phyloP scores from a whole-genome alignment of 169 alveolate genomes.

The Plasmodium yoelii region DNA sequence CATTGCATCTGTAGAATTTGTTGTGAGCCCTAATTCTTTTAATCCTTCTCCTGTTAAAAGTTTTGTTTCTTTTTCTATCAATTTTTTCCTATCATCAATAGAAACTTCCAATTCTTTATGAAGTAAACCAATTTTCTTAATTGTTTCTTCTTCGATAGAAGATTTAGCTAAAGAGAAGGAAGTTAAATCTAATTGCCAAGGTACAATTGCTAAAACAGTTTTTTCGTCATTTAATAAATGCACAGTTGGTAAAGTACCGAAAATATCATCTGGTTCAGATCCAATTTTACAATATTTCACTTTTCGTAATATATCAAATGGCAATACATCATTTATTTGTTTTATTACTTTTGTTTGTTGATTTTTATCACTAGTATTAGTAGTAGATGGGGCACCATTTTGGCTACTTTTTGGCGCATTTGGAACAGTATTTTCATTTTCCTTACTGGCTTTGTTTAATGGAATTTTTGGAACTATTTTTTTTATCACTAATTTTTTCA shows the following conservation, averaged over 20 bases:
- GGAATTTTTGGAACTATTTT: conserved; percentile 26
- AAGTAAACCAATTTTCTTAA: conserved; percentile 57
- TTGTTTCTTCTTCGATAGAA: conserved; percentile 67
- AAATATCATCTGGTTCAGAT: conserved; percentile 28
- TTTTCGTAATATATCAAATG: conserved; percentile 66
- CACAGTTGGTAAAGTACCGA: conserved; percentile 68
- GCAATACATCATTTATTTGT: conserved; percentile 61
- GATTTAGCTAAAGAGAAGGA: conserved; percentile 77
- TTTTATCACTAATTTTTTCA: conserved; percentile 3
- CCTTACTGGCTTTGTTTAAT: conserved; percentile 5
- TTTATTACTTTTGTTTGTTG: conserved; percentile 14
- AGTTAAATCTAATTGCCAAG: conserved; percentile 72
- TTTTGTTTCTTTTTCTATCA: conserved; percentile 72
- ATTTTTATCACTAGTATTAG: not conserved
- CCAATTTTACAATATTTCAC: conserved; percentile 76
- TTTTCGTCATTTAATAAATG: conserved; percentile 57
- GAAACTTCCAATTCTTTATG: conserved; percentile 35
- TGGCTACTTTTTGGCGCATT: not conserved
- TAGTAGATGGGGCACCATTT: not conserved
- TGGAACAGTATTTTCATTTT: conserved; percentile 6
- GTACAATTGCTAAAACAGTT: conserved; percentile 41
- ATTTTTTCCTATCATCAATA: conserved; percentile 68
- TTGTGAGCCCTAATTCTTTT: conserved; percentile 74
- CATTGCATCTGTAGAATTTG: conserved; percentile 49
- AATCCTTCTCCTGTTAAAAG: conserved; percentile 85